phyloP scores from a whole-genome alignment of 139 green algal genomes.

The Eudorina sp. region DNA sequence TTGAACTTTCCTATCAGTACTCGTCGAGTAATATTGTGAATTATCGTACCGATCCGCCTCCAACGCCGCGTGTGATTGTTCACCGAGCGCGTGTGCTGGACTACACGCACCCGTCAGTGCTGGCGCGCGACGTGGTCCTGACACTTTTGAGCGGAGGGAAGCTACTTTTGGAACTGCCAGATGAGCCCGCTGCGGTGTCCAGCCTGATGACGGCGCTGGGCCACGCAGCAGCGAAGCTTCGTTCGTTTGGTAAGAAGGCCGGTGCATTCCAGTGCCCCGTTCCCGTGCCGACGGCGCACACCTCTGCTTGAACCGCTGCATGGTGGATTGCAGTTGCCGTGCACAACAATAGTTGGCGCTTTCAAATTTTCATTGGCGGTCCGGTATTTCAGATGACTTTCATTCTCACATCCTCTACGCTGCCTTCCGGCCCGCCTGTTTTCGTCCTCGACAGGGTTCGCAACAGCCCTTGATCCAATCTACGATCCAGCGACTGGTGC shows the following conservation, averaged over 20 bases:
- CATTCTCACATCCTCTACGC: too few relatives aligned
- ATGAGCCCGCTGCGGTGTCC: slow-evolving; percentile 33
- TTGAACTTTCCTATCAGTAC: slow-evolving; percentile 17
- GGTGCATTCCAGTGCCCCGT: too few relatives aligned
- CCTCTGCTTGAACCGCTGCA: too few relatives aligned
- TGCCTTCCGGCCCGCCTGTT: too few relatives aligned
- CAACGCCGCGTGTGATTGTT: background rate
- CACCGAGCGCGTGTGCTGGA: background rate
- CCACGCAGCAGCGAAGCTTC: slow-evolving; percentile 9
- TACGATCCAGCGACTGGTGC: background rate
- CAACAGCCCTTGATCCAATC: slow-evolving; percentile 38
- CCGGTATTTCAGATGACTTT: too few relatives aligned
- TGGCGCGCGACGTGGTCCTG: background rate
- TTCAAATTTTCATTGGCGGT: too few relatives aligned
- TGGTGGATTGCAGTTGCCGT: too few relatives aligned
- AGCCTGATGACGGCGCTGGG: slow-evolving; percentile 38
- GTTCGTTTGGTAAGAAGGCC: background rate
- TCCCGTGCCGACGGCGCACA: too few relatives aligned
- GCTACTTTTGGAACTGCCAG: slow-evolving; percentile 30
- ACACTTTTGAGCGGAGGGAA: slow-evolving; percentile 7
- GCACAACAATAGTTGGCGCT: too few relatives aligned
- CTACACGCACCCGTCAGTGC: background rate
- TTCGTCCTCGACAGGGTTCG: slow-evolving; percentile 34
- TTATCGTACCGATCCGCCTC: background rate
- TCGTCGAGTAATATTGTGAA: slow-evolving; percentile 19